Evolutionary conservation across 164 flowering plant genomes (phyloP).

Genomic region (Vitis labrusca): DNA sequence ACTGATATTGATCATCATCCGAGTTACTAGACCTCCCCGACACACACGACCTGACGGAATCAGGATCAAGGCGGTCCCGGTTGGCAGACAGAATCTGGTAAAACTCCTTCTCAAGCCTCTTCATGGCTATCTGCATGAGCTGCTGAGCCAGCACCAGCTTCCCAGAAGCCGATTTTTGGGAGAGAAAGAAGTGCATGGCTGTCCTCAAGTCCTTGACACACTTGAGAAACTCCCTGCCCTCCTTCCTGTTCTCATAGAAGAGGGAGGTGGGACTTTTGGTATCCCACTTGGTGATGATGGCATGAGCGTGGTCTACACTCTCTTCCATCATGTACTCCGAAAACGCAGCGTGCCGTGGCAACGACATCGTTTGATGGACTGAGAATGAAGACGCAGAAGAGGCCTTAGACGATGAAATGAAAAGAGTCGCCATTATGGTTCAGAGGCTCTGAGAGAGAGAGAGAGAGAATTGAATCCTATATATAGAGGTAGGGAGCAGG

Average conservation of each 20-base stretch:
- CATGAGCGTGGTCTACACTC: constrained; percentile 19
- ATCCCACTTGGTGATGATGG: constrained; percentile 34
- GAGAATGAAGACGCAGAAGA: constrained; percentile 6
- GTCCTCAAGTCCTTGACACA: constrained; percentile 21
- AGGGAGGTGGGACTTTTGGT: constrained; percentile 15
- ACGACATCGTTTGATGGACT: not conserved
- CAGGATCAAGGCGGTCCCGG: constrained; percentile 22
- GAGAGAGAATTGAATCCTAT: no score
- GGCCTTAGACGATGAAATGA: constrained; percentile 13
- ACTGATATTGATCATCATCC: constrained; percentile 2
- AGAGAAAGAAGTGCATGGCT: constrained; percentile 23
- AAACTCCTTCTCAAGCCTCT: constrained; percentile 36
- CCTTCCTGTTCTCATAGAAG: constrained; percentile 21
- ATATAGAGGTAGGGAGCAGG: no score
- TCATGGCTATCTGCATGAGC: constrained; percentile 39
- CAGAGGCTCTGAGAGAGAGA: no score
- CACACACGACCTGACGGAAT: constrained; percentile 16
- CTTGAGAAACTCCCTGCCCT: constrained; percentile 22
- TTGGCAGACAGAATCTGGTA: constrained; percentile 22
- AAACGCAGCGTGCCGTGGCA: not conserved
- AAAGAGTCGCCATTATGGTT: not conserved
- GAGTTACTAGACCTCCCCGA: constrained; percentile 10
- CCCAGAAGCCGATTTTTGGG: constrained; percentile 8
- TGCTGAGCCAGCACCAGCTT: constrained; percentile 29
- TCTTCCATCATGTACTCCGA: constrained; percentile 28